Evolutionary conservation across 2,329 filamentous ascomycete genomes (phyloP), one percentile per base, ranked within the genome.

Genomic region (Penicillium sclerotiorum): DNA sequence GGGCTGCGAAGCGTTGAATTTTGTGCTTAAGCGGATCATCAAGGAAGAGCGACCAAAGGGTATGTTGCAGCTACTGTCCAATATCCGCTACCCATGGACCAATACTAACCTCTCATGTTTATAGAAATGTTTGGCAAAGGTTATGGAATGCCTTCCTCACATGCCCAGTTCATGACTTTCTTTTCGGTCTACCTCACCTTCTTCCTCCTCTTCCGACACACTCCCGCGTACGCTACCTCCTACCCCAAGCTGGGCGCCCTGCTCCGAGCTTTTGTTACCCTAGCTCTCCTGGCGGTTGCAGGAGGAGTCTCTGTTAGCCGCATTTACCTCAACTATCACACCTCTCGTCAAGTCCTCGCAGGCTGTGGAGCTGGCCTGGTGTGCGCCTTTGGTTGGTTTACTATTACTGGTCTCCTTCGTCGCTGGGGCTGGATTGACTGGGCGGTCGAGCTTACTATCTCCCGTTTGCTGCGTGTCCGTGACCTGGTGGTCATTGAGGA

Each of bases 91-190:
- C 28, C n/a, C 35, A n/a, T 28, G 32, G 8, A 23, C 28, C 17
- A 21, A 21, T 30, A 28, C 28, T 45, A 22, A 51, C 32, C 38
- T 9, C 22, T n/a, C 3, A 2, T 43, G 8, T 44, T 15, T 15
- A 28, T 33, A 85, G 82, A 83, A 71, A 84, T 86, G 77, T 85
- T 92, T 65, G 83, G 90, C 48, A 95, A 95, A 71, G 94, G 94
- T 57, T 99, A 99, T 68, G 95, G 94, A 62, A 99, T 99, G 95
- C 94, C 94, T 9, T 86, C 83, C 7, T 96, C 92, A 30, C 94
- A 99, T 74, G 89, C 94, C 8, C 94, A 99, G 75, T 99, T 96
- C 69, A 88, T 93, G 53, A 82, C 88, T 48, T 99, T 90, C 77
- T 97, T 96, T 81, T 87, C 90, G 50, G 76, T 95, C 49, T 94